Conservation (phyloP, 805 yeast species). For the Wickerhamiella vanderwaltii region DNA sequence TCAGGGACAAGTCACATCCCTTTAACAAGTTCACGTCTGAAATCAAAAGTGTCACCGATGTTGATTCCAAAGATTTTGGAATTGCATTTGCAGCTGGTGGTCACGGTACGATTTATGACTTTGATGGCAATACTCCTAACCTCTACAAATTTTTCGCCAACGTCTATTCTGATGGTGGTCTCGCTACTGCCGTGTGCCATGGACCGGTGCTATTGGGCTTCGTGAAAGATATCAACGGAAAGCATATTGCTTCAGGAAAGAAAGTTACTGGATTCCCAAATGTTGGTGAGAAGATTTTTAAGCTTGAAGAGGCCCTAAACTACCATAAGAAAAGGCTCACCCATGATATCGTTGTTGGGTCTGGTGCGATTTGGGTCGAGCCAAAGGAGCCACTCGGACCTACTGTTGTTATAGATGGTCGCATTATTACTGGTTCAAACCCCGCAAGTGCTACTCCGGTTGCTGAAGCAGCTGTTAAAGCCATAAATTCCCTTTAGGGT, state of each 20-base stretch:
- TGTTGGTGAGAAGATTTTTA: slow-evolving; percentile 36
- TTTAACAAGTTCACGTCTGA: slow-evolving; percentile 31
- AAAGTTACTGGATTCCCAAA: slow-evolving; percentile 50
- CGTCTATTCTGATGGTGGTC: slow-evolving; percentile 41
- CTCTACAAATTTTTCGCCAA: slow-evolving; percentile 36
- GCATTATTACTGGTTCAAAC: slow-evolving; percentile 53
- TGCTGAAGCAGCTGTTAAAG: slow-evolving; percentile 33
- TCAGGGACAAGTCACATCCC: slow-evolving; percentile 31
- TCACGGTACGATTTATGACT: slow-evolving; percentile 50
- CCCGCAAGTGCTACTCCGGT: slow-evolving; percentile 45
- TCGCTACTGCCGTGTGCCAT: slow-evolving; percentile 55
- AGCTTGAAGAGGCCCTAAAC: slow-evolving; percentile 25
- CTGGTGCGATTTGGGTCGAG: slow-evolving; percentile 33
- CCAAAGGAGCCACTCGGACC: slow-evolving; percentile 35
- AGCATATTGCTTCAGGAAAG: slow-evolving; percentile 39
- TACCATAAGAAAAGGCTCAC: slow-evolving; percentile 28
- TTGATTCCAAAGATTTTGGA: slow-evolving; percentile 38
- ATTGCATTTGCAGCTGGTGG: slow-evolving; percentile 56
- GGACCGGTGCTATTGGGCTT: slow-evolving; percentile 51
- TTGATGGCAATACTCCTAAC: slow-evolving; percentile 36
- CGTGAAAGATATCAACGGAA: slow-evolving; percentile 34
- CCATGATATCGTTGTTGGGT: slow-evolving; percentile 30
- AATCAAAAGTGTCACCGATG: slow-evolving; percentile 38
- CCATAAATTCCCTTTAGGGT: too few species aligned
- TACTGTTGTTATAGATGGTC: slow-evolving; percentile 39